Evolutionary conservation across 768 basidiomycete genomes (phyloP).

Genomic region (Tulasnella sp.): DNA sequence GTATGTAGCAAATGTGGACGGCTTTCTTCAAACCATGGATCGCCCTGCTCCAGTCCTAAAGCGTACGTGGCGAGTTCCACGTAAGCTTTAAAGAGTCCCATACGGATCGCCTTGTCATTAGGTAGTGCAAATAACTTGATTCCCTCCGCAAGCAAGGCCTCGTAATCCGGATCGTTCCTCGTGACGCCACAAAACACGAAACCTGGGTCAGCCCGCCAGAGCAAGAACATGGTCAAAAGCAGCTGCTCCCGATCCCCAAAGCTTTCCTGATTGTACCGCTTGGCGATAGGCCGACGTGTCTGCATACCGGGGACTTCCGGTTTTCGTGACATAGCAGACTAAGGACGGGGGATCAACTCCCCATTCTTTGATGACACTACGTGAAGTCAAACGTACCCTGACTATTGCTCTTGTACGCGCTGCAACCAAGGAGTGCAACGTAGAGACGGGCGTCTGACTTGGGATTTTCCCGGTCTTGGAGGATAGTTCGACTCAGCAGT

Average conservation of each 20-base stretch:
- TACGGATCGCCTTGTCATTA: slow-evolving; percentile 12
- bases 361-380: not conserved
- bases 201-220: slow-evolving; percentile 47
- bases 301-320: slow-evolving; percentile 19
- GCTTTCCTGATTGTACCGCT: slow-evolving; percentile 30
- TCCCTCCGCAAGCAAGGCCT: slow-evolving; percentile 25
- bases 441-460: slow-evolving; percentile 1
- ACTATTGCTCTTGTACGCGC: slow-evolving; percentile 44
- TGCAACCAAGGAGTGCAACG: slow-evolving; percentile 25
- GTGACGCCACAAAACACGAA: slow-evolving; percentile 43
- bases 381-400: slow-evolving; percentile 32
- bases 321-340: slow-evolving; percentile 7
- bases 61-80: slow-evolving; percentile 1
- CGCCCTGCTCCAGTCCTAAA: slow-evolving; percentile 1
- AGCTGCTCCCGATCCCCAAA: slow-evolving; percentile 43
- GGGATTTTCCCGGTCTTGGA: slow-evolving; percentile 3
- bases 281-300: slow-evolving; percentile 47
- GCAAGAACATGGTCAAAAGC: slow-evolving; percentile 50
- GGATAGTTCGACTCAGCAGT: not conserved
- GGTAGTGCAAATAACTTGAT: slow-evolving; percentile 13
- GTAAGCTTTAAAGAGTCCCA: slow-evolving; percentile 1
- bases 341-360: not conserved
- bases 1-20: not conserved
- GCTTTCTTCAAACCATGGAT: slow-evolving; percentile 11
- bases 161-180: slow-evolving; percentile 30